Percentiles rank a stretch among this genome's conserved stretches.
Evolutionary conservation across 108 stramenopile genomes (phyloP).

Genomic region (Aureococcus anophagefferens): DNA sequence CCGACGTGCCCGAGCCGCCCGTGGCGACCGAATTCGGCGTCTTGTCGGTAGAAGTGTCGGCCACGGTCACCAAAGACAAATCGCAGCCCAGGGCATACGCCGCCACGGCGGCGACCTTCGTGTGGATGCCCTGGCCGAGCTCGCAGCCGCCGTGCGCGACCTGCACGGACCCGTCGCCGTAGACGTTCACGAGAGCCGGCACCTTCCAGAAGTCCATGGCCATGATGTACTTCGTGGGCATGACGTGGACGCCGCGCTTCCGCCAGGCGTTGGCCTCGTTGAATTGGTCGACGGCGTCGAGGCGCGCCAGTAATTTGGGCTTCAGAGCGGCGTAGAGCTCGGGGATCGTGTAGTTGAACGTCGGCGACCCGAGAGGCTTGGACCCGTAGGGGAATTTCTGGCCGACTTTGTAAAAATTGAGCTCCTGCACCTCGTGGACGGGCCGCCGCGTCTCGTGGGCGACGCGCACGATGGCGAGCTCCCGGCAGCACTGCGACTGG

Average conservation of each 20-base stretch:
- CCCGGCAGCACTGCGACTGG: slow-evolving; percentile 12
- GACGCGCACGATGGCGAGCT: slow-evolving; percentile 10
- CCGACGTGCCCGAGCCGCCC: slow-evolving; percentile 25
- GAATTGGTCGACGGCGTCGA: slow-evolving; percentile 1
- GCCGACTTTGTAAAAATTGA: slow-evolving; percentile 13
- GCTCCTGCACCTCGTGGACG: slow-evolving; percentile 9
- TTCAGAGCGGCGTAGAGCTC: neutral
- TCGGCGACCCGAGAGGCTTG: neutral
- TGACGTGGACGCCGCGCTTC: slow-evolving; percentile 19
- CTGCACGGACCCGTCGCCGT: slow-evolving; percentile 23
- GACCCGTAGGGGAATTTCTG: slow-evolving; percentile 1
- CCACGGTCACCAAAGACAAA: slow-evolving; percentile 11
- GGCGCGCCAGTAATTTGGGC: slow-evolving; percentile 5
- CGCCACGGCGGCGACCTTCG: slow-evolving; percentile 29
- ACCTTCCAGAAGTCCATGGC: slow-evolving; percentile 5
- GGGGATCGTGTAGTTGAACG: slow-evolving; percentile 11
- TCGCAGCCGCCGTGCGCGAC: slow-evolving; percentile 26
- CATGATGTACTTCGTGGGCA: slow-evolving; percentile 22
- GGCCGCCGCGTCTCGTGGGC: neutral
- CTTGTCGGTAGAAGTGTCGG: slow-evolving; percentile 8
- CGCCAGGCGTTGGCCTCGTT: slow-evolving; percentile 13
- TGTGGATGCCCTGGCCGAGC: slow-evolving; percentile 37
- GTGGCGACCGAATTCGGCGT: slow-evolving; percentile 23
- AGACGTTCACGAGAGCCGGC: slow-evolving; percentile 8
- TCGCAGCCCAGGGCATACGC: slow-evolving; percentile 17